These are phyloP conservation scores for Incumbomyces lentus DNA, from an alignment of 2,329 filamentous ascomycete species.

Conservation along the genomic window DNA sequence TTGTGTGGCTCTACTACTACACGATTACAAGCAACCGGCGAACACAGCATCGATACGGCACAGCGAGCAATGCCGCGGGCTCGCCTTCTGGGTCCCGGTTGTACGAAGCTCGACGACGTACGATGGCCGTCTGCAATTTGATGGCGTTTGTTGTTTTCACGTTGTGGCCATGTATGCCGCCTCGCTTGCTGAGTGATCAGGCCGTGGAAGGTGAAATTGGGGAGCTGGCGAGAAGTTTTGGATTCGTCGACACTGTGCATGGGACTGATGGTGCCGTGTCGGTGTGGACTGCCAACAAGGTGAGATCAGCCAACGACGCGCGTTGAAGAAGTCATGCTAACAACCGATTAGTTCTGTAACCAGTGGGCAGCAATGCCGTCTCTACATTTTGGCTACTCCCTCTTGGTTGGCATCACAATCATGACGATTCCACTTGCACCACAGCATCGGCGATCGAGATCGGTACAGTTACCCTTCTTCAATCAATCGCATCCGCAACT, in stretches of 20 bases:
- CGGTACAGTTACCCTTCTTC: slow-evolving; percentile 26
- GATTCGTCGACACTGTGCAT: slow-evolving; percentile 51
- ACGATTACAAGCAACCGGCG: slow-evolving; percentile 52
- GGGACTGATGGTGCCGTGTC: slow-evolving; percentile 50
- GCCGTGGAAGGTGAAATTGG: slow-evolving; percentile 46
- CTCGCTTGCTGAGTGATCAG: slow-evolving; percentile 44
- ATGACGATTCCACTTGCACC: slow-evolving; percentile 53
- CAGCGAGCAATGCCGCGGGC: slow-evolving; percentile 21
- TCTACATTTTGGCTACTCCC: slow-evolving; percentile 64
- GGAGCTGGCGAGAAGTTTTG: slow-evolving; percentile 48
- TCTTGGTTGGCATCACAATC: slow-evolving; percentile 61
- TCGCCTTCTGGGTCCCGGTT: slow-evolving; percentile 41
- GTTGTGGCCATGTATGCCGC: slow-evolving; percentile 52
- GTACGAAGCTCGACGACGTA: slow-evolving; percentile 46
- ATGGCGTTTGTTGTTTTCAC: slow-evolving; percentile 51
- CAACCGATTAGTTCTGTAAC: not conserved
- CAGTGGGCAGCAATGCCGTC: slow-evolving; percentile 59
- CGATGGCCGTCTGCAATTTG: slow-evolving; percentile 49
- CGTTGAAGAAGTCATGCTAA: slow-evolving; percentile 8
- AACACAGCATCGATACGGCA: slow-evolving; percentile 29
- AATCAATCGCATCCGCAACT: slow-evolving; percentile 21
- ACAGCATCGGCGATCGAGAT: slow-evolving; percentile 37
- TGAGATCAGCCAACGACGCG: slow-evolving; percentile 63
- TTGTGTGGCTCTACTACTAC: slow-evolving; percentile 57
- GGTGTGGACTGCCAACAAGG: slow-evolving; percentile 62